Conservation (phyloP, 805 yeast genomes). For the Yarrowia yakushimensis region DNA sequence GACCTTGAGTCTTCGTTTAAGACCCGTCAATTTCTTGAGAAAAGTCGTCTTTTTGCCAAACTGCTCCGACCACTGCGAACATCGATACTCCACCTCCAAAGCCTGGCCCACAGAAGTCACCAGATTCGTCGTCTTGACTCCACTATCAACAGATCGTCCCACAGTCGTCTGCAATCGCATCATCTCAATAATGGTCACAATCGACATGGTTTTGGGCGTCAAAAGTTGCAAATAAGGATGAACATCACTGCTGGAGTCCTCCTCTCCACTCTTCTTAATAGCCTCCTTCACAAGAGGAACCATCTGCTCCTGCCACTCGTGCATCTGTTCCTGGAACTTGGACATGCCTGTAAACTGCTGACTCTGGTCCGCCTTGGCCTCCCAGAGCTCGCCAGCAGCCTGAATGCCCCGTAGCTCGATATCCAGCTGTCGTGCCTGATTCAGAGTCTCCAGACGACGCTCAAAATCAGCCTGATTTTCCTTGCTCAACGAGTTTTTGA, state of each 20-base stretch:
- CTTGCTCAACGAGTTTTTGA: constrained; percentile 53
- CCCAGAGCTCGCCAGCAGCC: constrained; percentile 88
- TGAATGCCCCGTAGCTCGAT: constrained; percentile 77
- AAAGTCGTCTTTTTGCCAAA: constrained; percentile 1
- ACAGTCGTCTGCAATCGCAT: constrained; percentile 70
- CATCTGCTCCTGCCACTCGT: constrained; percentile 79
- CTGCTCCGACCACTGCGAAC: constrained; percentile 20
- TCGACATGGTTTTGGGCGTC: constrained; percentile 75
- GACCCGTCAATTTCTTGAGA: constrained; percentile 11
- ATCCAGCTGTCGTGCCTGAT: constrained; percentile 69
- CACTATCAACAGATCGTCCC: constrained; percentile 55
- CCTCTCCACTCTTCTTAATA: constrained; percentile 47
- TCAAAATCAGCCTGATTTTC: constrained; percentile 53
- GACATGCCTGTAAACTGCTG: constrained; percentile 11
- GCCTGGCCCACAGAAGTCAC: constrained; percentile 79
- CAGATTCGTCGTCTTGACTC: constrained; percentile 80
- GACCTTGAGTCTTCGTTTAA: constrained; percentile 1
- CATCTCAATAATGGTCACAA: constrained; percentile 78
- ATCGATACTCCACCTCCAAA: constrained; percentile 71
- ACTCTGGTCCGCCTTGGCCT: constrained; percentile 59
- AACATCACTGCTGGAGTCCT: constrained; percentile 28
- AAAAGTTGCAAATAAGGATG: constrained; percentile 67
- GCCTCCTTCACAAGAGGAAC: constrained; percentile 69
- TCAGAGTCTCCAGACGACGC: constrained; percentile 61
- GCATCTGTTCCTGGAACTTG: constrained; percentile 45